phyloP scores from a whole-genome alignment of 1,284 basidiomycete genomes.

The Macrocystidia cucumis region DNA sequence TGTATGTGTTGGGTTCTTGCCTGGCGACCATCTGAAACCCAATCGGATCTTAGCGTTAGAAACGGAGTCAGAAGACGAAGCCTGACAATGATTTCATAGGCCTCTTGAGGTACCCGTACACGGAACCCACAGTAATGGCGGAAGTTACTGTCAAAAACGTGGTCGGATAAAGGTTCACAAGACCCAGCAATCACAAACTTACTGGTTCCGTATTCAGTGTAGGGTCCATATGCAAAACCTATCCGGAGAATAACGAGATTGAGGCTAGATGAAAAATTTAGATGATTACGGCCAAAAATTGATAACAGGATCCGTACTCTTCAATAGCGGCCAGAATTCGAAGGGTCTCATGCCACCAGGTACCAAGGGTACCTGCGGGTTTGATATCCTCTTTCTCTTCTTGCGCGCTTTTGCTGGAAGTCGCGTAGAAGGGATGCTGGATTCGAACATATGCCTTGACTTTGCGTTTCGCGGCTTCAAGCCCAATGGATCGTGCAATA shows the following conservation, averaged over 20 bases:
- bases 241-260: slow-evolving; percentile 75
- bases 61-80: background rate
- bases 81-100: slow-evolving; percentile 83
- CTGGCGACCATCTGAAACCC: slow-evolving; percentile 57
- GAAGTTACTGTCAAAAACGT: slow-evolving; percentile 45
- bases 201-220: slow-evolving; percentile 63
- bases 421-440: slow-evolving; percentile 80
- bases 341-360: slow-evolving; percentile 88
- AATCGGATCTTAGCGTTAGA: slow-evolving; percentile 1
- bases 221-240: slow-evolving; percentile 72
- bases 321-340: slow-evolving; percentile 70
- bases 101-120: slow-evolving; percentile 78
- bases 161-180: slow-evolving; percentile 11
- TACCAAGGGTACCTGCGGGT: slow-evolving; percentile 66
- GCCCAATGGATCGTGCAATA: slow-evolving; percentile 61
- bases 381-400: slow-evolving; percentile 72
- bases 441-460: slow-evolving; percentile 76
- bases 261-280: slow-evolving; percentile 35
- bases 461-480: slow-evolving; percentile 58
- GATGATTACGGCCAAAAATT: slow-evolving; percentile 3
- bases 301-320: slow-evolving; percentile 36
- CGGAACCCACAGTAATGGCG: slow-evolving; percentile 70
- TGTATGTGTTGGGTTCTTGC: slow-evolving; percentile 75
- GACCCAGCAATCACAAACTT: slow-evolving; percentile 17
- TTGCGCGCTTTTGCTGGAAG: slow-evolving; percentile 56